Evolutionary conservation across 495 filamentous ascomycete species (phyloP).

Genomic region (Oleoguttula mirabilis): DNA sequence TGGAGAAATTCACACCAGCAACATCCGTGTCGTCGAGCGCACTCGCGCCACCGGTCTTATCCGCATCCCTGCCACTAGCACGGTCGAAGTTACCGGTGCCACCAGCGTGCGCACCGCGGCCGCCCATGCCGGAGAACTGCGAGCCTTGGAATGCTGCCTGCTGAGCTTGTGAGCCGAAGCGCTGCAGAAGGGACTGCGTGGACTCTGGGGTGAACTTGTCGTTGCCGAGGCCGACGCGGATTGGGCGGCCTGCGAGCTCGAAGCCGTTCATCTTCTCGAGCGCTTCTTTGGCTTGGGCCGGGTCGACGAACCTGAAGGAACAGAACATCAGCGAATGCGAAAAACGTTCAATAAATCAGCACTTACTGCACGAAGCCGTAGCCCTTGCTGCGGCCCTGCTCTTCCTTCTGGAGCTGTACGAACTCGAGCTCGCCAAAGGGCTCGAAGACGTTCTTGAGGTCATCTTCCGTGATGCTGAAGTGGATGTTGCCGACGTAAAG

Average conservation of each 20-base stretch:
- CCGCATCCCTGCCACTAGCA: slow-evolving; percentile 77
- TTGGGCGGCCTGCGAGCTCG: slow-evolving; percentile 92
- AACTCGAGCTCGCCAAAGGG: slow-evolving; percentile 97
- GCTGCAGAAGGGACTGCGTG: slow-evolving; percentile 78
- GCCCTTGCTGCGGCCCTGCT: slow-evolving; percentile 77
- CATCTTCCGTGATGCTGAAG: slow-evolving; percentile 96
- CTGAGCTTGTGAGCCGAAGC: slow-evolving; percentile 64
- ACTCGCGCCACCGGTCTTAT: slow-evolving; percentile 86
- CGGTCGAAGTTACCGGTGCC: slow-evolving; percentile 76
- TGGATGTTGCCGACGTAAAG: slow-evolving; percentile 99
- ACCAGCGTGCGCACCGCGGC: slow-evolving; percentile 75
- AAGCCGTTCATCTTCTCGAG: slow-evolving; percentile 99
- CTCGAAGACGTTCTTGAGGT: slow-evolving; percentile 92
- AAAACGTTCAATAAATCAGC: background rate
- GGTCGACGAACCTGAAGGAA: slow-evolving; percentile 68
- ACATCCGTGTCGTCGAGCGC: slow-evolving; percentile 97
- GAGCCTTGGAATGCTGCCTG: slow-evolving; percentile 75
- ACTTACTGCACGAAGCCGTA: slow-evolving; percentile 99
- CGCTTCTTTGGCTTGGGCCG: slow-evolving; percentile 80
- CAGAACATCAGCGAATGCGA: background rate
- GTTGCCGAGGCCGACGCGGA: slow-evolving; percentile 98
- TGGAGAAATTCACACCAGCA: slow-evolving; percentile 97
- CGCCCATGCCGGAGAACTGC: slow-evolving; percentile 81
- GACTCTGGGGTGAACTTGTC: slow-evolving; percentile 99
- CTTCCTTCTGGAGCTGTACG: slow-evolving; percentile 92